These are phyloP conservation scores for Heliamphora exappendiculata DNA, from an alignment of 148 eudicot species.

Conservation along the genomic window DNA sequence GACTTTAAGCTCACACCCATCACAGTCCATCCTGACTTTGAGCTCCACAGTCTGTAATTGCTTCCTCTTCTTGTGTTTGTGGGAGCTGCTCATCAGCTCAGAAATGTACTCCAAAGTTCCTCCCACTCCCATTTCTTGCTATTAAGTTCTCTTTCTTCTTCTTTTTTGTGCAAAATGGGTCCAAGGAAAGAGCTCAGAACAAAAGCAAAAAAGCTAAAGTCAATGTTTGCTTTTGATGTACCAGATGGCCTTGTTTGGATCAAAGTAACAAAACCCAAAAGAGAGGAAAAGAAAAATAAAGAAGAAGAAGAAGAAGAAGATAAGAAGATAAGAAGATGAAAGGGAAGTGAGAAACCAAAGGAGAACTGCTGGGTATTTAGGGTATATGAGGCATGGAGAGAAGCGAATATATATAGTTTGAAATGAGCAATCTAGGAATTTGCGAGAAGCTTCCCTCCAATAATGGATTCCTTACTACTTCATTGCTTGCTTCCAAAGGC, in stretches of 20 bases:
- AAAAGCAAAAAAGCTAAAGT: not conserved
- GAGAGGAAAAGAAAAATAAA: too few species aligned
- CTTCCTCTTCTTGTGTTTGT: slow-evolving; percentile 54
- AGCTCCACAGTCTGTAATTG: slow-evolving; percentile 72
- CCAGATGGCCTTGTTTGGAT: not conserved
- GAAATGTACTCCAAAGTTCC: slow-evolving; percentile 70
- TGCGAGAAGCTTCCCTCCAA: slow-evolving; percentile 15
- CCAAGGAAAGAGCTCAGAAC: not conserved
- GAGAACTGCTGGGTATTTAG: not conserved
- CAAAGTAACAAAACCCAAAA: not conserved
- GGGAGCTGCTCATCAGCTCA: slow-evolving; percentile 46
- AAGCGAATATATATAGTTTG: not conserved
- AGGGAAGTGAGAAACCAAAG: not conserved
- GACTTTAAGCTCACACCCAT: slow-evolving; percentile 84
- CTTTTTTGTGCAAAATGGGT: not conserved
- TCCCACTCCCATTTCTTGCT: slow-evolving; percentile 48
- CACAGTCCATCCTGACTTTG: slow-evolving; percentile 85
- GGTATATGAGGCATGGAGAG: too few species aligned
- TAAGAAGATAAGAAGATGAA: too few species aligned
- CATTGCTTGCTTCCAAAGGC: slow-evolving; percentile 17
- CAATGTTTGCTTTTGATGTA: not conserved
- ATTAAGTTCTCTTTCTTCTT: not conserved
- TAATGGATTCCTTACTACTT: slow-evolving; percentile 23
- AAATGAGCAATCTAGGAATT: slow-evolving; percentile 3
- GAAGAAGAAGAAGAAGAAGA: too few species aligned